Base-by-base conservation (phyloP, 345 rosid genomes). In the Brassica juncea region DNA sequence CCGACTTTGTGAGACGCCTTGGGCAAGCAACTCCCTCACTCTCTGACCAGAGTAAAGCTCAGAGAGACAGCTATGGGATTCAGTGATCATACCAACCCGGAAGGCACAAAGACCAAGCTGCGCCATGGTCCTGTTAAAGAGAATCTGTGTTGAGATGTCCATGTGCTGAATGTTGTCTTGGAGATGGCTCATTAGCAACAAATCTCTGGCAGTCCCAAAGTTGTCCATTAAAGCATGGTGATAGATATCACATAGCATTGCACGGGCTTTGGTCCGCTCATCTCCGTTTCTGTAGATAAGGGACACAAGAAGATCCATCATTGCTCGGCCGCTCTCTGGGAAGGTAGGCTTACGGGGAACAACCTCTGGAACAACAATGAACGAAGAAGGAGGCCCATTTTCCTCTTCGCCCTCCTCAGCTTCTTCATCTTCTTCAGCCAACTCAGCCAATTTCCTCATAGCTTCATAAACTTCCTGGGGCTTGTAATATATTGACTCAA, bases 231-330 rank as follows among this genome's bases (percentile, higher is more conserved):
- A 89, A 16, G 99, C 97, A 79, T 91, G 97, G 82, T 91, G 96
- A 70, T 93, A 91, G 75, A 95, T 90, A 84, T 95, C 99, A 80
- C 99, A 95, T 15, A 95, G 86, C 99, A 95, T 89, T 5, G 99
- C 98, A 23, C 98, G 97, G 2, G 99, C 99, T 84, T 90, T 93
- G 16, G 99, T 95, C 64, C 99, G 84, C 79, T 95, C 99, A 86
- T 95, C 99, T 64, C 99, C 98, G 82, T 81, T 65, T 83, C 83
- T 86, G 89, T 95, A 95, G 57, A 95, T 95, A 47, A 95, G 96
- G 23, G 96, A 87, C 37, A 90, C 98, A 32, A 95, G 88, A 77
- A 68, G 70, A 82, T 95, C 98, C 97, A 95, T 91, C 90, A 93
- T 81, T 32, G 90, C 80, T 83, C 99, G 89, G 87, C 97, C 87